Base-by-base conservation (phyloP, 805 yeast genomes). In the Saturnispora galanensis region DNA sequence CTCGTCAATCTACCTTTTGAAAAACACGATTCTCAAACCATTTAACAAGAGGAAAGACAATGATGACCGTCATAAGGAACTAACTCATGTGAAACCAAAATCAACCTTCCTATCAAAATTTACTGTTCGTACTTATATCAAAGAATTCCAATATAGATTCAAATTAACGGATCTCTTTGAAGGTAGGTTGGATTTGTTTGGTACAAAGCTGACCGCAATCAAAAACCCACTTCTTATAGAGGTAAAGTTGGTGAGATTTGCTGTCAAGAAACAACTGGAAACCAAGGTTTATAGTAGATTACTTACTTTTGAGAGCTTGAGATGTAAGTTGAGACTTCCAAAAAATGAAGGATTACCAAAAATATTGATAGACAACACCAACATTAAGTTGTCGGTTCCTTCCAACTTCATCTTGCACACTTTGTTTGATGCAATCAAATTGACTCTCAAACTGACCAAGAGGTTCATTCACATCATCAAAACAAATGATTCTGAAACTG, bases 371-470 rank as follows among this genome's bases (percentile, higher is more conserved):
- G 47, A 44, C 1, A 59, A 71, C 30, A 53, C 52, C 7, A 63
- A 65, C 9, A 66, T 76, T 52, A 71, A 79, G 44, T 57, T 81
- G 37, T 67, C 68, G 18, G 68, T 87, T 41, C 96, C 97, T 0
- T 76, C 81, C 58, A 77, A 78, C 44, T 84, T 84, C 56, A 69
- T 84, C 42, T 77, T 85, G 44, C 85, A 84, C 63, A 74, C 79
- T 18, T 72, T 89, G n/a, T 77, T 89, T 54, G 96, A 89, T 54
- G 84, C 84, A 53, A 64, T 84, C 12, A 72, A 85, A 15, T 78
- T 87, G 0, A 63, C 80, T 35, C 69, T 70, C 42, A 89, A 89
- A 58, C 72, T 86, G 0, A 58, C 80, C 10, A 74, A 73, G 48
- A 94, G 86, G 51, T 66, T 81, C 49, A 56, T 63, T 26, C 67